A percentile compares a stretch with the other conserved stretches of the same genome.
phyloP scores from a whole-genome alignment of 495 filamentous ascomycete species.

The Aspergillus avenaceus region DNA sequence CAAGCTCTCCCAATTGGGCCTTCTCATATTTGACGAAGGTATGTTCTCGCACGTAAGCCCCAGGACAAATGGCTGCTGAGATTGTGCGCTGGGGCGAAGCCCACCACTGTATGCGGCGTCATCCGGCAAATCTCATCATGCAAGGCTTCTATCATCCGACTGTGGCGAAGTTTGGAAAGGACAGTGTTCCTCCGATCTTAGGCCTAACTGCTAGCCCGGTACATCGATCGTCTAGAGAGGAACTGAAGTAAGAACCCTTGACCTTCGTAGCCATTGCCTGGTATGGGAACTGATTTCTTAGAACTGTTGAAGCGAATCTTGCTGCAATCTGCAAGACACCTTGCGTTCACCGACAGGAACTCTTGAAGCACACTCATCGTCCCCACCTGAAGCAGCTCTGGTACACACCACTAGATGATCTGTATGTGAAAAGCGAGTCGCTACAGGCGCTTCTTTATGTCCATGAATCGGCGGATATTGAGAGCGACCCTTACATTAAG shows the following conservation, averaged over 20 bases:
- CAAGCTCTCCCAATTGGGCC: conserved; percentile 54
- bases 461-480: conserved; percentile 41
- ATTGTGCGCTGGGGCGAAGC: too few species aligned
- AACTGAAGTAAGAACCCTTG: conserved; percentile 17
- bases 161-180: conserved; percentile 22
- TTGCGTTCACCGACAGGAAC: conserved; percentile 63
- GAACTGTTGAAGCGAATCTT: conserved; percentile 69
- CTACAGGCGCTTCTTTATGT: conserved; percentile 18
- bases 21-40: conserved; percentile 94
- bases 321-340: conserved; percentile 71
- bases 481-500: conserved; percentile 67
- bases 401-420: conserved; percentile 33
- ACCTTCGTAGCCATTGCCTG: background rate
- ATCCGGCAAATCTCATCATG: conserved; percentile 78
- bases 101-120: conserved; percentile 34
- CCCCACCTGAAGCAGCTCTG: conserved; percentile 54
- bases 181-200: conserved; percentile 64
- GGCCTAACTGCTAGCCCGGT: conserved; percentile 86
- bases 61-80: too few species aligned
- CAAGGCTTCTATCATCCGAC: conserved; percentile 62
- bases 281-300: conserved; percentile 19
- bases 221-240: conserved; percentile 36
- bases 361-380: conserved; percentile 62
- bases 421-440: conserved; percentile 9
- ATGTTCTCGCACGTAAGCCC: too few species aligned